A percentile compares a stretch with the other conserved stretches of the same genome.
Evolutionary conservation across 2,329 filamentous ascomycete species (phyloP).

Genomic region (Clarireedia hainanense): DNA sequence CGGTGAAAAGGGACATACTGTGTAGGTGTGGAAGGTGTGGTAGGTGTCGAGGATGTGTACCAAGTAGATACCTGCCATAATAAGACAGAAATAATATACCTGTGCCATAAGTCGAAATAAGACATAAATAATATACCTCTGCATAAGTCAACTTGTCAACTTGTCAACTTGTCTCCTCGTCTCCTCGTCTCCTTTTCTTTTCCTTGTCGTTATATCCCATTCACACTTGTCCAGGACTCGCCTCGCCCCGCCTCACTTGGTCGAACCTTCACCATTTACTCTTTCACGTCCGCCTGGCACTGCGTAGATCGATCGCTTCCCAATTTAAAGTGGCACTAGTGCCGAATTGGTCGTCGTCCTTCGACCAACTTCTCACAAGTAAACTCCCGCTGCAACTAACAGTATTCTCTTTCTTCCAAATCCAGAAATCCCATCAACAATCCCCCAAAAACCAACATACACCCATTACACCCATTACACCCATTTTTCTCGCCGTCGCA

Average conservation of each 20-base stretch:
- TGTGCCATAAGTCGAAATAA: no score
- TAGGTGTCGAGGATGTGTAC: no score
- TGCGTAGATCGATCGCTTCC: slow-evolving; percentile 5
- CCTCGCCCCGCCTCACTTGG: no score
- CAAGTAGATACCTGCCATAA: no score
- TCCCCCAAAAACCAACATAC: neutral
- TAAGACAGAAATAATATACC: no score
- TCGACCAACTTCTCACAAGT: slow-evolving; percentile 5
- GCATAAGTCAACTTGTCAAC: no score
- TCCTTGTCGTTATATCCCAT: neutral
- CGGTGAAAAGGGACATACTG: no score
- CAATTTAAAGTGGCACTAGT: slow-evolving; percentile 9
- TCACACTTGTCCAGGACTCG: neutral
- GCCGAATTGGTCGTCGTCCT: neutral
- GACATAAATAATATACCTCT: no score
- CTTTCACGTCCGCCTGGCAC: neutral
- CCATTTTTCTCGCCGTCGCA: slow-evolving; percentile 2
- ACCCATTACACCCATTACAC: neutral
- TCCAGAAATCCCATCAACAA: slow-evolving; percentile 4
- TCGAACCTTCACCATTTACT: neutral
- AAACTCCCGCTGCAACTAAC: neutral
- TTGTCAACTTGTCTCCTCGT: no score
- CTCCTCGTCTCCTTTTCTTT: neutral
- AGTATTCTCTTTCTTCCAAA: neutral
- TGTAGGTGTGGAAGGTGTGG: no score